Conservation (phyloP, 768 basidiomycete genomes). For the Dioszegia aurantiaca region DNA sequence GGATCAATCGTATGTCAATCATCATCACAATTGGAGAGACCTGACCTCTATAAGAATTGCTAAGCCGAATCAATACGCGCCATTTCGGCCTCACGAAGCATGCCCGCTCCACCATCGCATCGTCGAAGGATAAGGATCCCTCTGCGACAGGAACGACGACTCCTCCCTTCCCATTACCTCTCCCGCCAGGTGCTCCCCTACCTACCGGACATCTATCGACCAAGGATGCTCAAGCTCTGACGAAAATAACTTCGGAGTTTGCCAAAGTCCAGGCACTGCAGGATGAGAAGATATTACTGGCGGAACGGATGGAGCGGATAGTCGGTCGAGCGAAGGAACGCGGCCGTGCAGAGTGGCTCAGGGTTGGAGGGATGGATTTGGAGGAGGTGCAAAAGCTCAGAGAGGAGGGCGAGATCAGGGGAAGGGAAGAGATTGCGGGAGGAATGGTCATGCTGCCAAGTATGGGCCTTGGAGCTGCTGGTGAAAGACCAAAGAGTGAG, state of each 20-base stretch:
- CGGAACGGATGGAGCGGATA: conserved; percentile 43
- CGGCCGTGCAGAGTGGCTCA: conserved; percentile 47
- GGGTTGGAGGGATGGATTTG: conserved; percentile 45
- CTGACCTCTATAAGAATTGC: conserved; percentile 24
- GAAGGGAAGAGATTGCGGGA: conserved; percentile 27
- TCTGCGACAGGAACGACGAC: conserved; percentile 5
- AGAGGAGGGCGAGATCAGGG: conserved; percentile 12
- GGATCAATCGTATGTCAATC: conserved; percentile 40
- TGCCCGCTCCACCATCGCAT: conserved; percentile 14
- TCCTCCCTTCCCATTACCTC: conserved; percentile 26
- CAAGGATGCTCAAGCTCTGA: conserved; percentile 41
- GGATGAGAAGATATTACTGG: conserved; percentile 45
- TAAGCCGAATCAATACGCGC: conserved; percentile 36
- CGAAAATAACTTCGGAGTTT: conserved; percentile 44
- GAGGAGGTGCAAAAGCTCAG: conserved; percentile 35
- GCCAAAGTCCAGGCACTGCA: conserved; percentile 46
- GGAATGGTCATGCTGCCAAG: conserved; percentile 34
- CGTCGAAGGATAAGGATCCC: background rate
- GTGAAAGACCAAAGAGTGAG: conserved; percentile 43
- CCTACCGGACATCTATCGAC: conserved; percentile 30
- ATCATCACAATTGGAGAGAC: background rate
- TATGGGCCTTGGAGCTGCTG: conserved; percentile 33
- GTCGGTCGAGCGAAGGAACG: conserved; percentile 41
- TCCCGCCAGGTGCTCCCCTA: conserved; percentile 25
- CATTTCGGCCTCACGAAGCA: conserved; percentile 37